phyloP scores from a whole-genome alignment of 2,329 filamentous ascomycete genomes.

The Paraphoma sp. region DNA sequence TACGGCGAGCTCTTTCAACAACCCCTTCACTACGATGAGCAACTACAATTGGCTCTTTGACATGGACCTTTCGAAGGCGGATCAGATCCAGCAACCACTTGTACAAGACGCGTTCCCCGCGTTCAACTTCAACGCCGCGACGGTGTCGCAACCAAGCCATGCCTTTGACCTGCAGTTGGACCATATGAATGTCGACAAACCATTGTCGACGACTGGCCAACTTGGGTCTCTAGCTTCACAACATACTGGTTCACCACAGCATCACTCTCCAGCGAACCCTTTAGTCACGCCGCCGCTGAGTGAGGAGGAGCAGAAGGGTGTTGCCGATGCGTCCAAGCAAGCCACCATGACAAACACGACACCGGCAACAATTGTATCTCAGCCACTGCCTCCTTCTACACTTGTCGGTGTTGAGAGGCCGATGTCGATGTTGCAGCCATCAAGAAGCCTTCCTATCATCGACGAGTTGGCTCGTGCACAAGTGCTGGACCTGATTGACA shows the following conservation, averaged over 20 bases:
- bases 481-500: constrained; percentile 60
- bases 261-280: constrained; percentile 16
- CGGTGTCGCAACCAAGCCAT: constrained; percentile 26
- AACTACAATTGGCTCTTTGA: constrained; percentile 71
- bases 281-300: constrained; percentile 29
- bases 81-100: constrained; percentile 21
- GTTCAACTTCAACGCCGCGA: constrained; percentile 24
- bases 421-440: constrained; percentile 44
- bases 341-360: background rate
- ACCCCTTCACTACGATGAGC: constrained; percentile 67
- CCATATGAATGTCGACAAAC: constrained; percentile 27
- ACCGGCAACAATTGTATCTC: background rate
- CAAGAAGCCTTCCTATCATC: constrained; percentile 44
- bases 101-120: constrained; percentile 29
- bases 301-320: constrained; percentile 6
- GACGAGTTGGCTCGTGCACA: constrained; percentile 51
- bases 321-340: background rate
- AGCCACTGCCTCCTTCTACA: background rate
- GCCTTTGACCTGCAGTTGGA: constrained; percentile 34
- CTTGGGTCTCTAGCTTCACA: constrained; percentile 31
- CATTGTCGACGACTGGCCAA: constrained; percentile 26
- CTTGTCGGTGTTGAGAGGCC: constrained; percentile 36
- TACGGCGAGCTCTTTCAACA: constrained; percentile 69
- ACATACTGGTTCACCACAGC: constrained; percentile 28
- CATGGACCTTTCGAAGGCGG: constrained; percentile 43